Conservation (phyloP, 129 eudicot genomes). For the Smallanthus sonchifolius region DNA sequence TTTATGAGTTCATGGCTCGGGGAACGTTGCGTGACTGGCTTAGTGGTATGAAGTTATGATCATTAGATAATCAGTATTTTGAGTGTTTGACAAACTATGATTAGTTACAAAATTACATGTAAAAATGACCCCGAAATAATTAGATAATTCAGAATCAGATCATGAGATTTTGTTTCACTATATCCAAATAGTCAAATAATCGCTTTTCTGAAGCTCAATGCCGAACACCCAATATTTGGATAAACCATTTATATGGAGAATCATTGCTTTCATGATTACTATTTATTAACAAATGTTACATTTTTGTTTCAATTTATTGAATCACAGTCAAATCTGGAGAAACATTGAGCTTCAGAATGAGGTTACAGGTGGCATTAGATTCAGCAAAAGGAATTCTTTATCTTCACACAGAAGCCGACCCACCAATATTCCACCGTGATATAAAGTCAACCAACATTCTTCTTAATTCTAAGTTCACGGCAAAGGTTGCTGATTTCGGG, state of each 20-base stretch:
- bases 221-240: not conserved
- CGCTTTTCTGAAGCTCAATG: not conserved
- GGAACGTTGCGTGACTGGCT: slow-evolving; percentile 81
- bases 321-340: slow-evolving; percentile 48
- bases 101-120: not conserved
- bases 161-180: no score
- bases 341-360: slow-evolving; percentile 51
- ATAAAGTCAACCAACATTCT: slow-evolving; percentile 88
- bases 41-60: slow-evolving; percentile 39
- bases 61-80: not conserved
- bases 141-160: no score
- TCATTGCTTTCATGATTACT: not conserved
- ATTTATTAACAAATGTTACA: not conserved
- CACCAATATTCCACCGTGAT: slow-evolving; percentile 84
- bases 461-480: slow-evolving; percentile 59
- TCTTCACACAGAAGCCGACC: slow-evolving; percentile 87
- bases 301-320: not conserved
- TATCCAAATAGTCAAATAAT: no score
- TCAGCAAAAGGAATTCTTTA: slow-evolving; percentile 83
- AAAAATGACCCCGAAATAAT: not conserved
- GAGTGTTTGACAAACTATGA: not conserved
- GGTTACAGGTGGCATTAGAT: slow-evolving; percentile 65
- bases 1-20: slow-evolving; percentile 80
- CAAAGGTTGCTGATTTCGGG: slow-evolving; percentile 96
- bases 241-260: not conserved